Evolutionary conservation across 2,329 filamentous ascomycete genomes (phyloP).

Genomic region (Ascochyta koolunga): DNA sequence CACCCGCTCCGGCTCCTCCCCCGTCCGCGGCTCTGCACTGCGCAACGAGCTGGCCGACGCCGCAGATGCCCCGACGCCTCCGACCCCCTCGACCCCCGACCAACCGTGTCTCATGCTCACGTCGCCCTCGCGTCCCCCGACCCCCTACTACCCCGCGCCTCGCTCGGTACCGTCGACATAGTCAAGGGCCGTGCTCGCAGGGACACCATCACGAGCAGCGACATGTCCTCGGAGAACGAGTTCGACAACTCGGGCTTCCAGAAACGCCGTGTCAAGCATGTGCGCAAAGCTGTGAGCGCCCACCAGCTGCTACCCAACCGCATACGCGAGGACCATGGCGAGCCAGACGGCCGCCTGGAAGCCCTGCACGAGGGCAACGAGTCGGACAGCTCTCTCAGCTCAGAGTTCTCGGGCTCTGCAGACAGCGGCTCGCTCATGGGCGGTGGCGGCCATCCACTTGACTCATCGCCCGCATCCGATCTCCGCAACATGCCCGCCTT

Average conservation of each 20-base stretch:
- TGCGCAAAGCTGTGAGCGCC: slow-evolving; percentile 61
- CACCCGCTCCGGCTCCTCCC: slow-evolving; percentile 85
- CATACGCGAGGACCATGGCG: slow-evolving; percentile 57
- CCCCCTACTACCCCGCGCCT: slow-evolving; percentile 65
- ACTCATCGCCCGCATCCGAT: slow-evolving; percentile 58
- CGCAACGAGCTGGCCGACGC: slow-evolving; percentile 63
- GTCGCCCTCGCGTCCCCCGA: slow-evolving; percentile 60
- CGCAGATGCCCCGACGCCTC: slow-evolving; percentile 5
- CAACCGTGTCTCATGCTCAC: slow-evolving; percentile 59
- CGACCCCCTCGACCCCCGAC: slow-evolving; percentile 47
- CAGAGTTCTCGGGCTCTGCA: slow-evolving; percentile 49
- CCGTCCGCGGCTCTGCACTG: slow-evolving; percentile 57
- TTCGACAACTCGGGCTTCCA: slow-evolving; percentile 71
- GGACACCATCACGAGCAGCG: slow-evolving; percentile 81
- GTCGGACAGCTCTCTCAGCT: slow-evolving; percentile 48
- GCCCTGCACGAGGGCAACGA: slow-evolving; percentile 50
- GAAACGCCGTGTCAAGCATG: slow-evolving; percentile 63
- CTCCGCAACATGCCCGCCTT: slow-evolving; percentile 52
- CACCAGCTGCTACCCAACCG: slow-evolving; percentile 61
- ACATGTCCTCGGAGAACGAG: slow-evolving; percentile 83
- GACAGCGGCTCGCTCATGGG: slow-evolving; percentile 76
- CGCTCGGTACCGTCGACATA: slow-evolving; percentile 72
- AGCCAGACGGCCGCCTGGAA: slow-evolving; percentile 40
- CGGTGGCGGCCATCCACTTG: slow-evolving; percentile 64
- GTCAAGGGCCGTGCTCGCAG: slow-evolving; percentile 72